A percentile compares a stretch with the other conserved stretches of the same genome.
Evolutionary conservation across 2,329 filamentous ascomycete genomes (phyloP).

Genomic region (Sphaerulina populicola): DNA sequence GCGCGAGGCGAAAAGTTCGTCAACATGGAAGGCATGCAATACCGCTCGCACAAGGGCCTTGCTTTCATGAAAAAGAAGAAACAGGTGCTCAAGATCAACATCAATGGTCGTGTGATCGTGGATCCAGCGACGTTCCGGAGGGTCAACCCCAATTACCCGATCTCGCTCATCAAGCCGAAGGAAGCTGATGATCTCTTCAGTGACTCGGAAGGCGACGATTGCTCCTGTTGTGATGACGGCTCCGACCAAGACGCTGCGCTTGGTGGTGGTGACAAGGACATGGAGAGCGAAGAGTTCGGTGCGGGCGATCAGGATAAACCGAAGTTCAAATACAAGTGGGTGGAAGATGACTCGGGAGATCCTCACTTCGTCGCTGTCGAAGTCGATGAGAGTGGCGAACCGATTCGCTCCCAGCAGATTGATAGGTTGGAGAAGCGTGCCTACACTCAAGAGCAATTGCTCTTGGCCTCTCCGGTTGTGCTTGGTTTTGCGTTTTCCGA

Average conservation of each 20-base stretch:
- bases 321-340: constrained; percentile 36
- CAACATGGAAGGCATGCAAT: constrained; percentile 70
- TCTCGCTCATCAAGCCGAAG: constrained; percentile 65
- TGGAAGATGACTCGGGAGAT: constrained; percentile 44
- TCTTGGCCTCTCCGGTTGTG: constrained; percentile 75
- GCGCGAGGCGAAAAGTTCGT: constrained; percentile 81
- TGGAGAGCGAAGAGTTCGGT: constrained; percentile 42
- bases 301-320: constrained; percentile 37
- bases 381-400: constrained; percentile 48
- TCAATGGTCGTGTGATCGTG: constrained; percentile 81
- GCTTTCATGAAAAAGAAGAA: constrained; percentile 78
- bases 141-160: constrained; percentile 76
- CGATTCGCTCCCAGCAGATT: constrained; percentile 50
- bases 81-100: constrained; percentile 66
- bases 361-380: constrained; percentile 48
- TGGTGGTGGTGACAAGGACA: constrained; percentile 42
- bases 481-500: constrained; percentile 81
- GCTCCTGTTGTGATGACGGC: constrained; percentile 35
- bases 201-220: constrained; percentile 43
- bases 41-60: constrained; percentile 73
- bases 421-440: constrained; percentile 43
- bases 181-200: constrained; percentile 44
- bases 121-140: constrained; percentile 74
- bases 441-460: constrained; percentile 74
- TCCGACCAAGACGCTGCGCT: constrained; percentile 35